Conservation (phyloP, 1,284 basidiomycete species). For the Melampsora larici-populina region DNA sequence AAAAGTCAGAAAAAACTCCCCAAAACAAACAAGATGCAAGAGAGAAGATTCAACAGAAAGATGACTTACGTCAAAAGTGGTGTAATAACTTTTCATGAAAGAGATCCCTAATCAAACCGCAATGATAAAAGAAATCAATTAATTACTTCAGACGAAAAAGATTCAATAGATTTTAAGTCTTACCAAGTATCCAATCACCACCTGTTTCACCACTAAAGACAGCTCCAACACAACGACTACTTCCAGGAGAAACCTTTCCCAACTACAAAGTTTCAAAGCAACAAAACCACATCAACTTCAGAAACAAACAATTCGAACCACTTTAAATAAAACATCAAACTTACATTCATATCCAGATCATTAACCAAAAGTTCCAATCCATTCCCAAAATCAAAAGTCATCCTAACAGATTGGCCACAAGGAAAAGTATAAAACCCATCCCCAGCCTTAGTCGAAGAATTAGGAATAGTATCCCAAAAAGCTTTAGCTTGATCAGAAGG, state of each 20-base stretch:
- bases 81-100: slow-evolving; percentile 43
- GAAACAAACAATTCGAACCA: not conserved
- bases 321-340: not conserved
- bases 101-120: slow-evolving; percentile 29
- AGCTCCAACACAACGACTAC: slow-evolving; percentile 42
- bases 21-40: not conserved
- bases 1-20: not conserved
- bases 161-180: not conserved
- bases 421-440: slow-evolving; percentile 43
- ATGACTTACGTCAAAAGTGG: slow-evolving; percentile 37
- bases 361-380: slow-evolving; percentile 27
- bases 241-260: slow-evolving; percentile 40
- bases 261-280: not conserved
- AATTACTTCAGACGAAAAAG: not conserved
- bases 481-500: slow-evolving; percentile 31
- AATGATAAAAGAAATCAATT: not conserved
- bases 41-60: not conserved
- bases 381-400: slow-evolving; percentile 41
- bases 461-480: slow-evolving; percentile 40
- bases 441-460: slow-evolving; percentile 23
- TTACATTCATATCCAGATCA: slow-evolving; percentile 40
- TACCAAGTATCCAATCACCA: slow-evolving; percentile 42
- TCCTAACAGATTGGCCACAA: slow-evolving; percentile 28
- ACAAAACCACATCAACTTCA: too few relatives aligned
- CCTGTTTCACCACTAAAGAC: slow-evolving; percentile 41